Evolutionary conservation across 148 eudicot genomes (phyloP).

Genomic region (Rheum nobile): DNA sequence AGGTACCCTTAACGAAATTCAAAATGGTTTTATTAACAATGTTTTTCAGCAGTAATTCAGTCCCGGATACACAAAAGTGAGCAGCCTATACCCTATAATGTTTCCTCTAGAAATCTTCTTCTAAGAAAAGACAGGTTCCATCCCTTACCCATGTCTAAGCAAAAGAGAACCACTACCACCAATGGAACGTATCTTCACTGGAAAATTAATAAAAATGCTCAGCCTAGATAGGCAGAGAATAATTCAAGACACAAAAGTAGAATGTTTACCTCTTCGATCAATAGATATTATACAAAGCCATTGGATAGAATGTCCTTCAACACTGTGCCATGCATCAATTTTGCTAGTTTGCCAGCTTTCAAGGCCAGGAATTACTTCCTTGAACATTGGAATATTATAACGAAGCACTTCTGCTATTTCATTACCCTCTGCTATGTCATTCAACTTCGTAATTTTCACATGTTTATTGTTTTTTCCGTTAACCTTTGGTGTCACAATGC

Average conservation of each 20-base stretch:
- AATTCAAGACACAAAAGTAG: background rate
- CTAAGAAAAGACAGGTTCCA: too few species aligned
- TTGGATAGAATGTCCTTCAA: constrained; percentile 75
- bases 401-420: constrained; percentile 59
- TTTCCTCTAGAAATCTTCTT: too few species aligned
- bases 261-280: constrained; percentile 66
- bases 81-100: background rate
- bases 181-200: background rate
- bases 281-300: constrained; percentile 72
- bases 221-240: background rate
- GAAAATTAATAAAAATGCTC: background rate
- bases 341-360: constrained; percentile 78
- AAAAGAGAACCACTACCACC: background rate
- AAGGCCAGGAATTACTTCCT: constrained; percentile 68
- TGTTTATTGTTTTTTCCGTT: constrained; percentile 78
- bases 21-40: background rate
- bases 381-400: constrained; percentile 53
- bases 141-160: background rate
- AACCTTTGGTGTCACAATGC: constrained; percentile 40
- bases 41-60: background rate
- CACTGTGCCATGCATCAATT: constrained; percentile 78
- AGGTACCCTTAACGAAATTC: background rate
- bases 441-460: constrained; percentile 40
- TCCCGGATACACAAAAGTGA: background rate
- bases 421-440: constrained; percentile 47